Percentiles rank a stretch among this genome's conserved stretches.
Evolutionary conservation across 768 basidiomycete species (phyloP).

Genomic region (Mycena albidolilacea): DNA sequence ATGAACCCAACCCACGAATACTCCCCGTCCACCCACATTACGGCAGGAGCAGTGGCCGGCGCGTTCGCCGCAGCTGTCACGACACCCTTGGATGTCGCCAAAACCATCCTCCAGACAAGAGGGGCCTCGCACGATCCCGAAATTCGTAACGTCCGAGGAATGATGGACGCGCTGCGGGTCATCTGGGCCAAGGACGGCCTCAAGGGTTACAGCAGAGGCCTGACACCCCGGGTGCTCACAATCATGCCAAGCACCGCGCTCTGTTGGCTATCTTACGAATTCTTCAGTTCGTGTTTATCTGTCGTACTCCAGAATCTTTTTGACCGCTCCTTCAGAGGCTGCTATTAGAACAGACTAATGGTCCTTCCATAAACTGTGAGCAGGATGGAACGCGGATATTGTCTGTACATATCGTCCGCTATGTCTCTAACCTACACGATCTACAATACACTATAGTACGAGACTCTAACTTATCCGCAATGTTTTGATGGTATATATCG

Average conservation of each 20-base stretch:
- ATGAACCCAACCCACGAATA: slow-evolving; percentile 91
- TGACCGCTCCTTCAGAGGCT: slow-evolving; percentile 61
- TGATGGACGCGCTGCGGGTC: slow-evolving; percentile 90
- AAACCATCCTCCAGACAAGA: slow-evolving; percentile 96
- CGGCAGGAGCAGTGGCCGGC: slow-evolving; percentile 93
- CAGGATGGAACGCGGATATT: slow-evolving; percentile 22
- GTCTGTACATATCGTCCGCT: slow-evolving; percentile 17
- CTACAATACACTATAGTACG: slow-evolving; percentile 34
- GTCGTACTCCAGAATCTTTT: neutral
- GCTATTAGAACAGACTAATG: slow-evolving; percentile 70
- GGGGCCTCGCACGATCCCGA: slow-evolving; percentile 90
- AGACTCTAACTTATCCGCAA: slow-evolving; percentile 11
- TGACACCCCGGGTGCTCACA: slow-evolving; percentile 93
- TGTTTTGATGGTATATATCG: slow-evolving; percentile 10
- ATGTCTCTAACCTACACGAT: slow-evolving; percentile 28
- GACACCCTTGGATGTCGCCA: slow-evolving; percentile 97
- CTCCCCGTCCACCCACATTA: slow-evolving; percentile 93
- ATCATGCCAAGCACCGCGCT: slow-evolving; percentile 98
- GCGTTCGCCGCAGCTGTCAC: slow-evolving; percentile 96
- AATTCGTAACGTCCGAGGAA: slow-evolving; percentile 87
- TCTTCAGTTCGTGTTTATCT: slow-evolving; percentile 85
- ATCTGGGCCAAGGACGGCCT: slow-evolving; percentile 91
- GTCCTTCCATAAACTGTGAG: slow-evolving; percentile 23
- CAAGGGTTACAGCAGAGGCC: slow-evolving; percentile 88
- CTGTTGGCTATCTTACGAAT: slow-evolving; percentile 98